Conservation (phyloP, 805 yeast species). For the Tetrapisispora namnaoensis region DNA sequence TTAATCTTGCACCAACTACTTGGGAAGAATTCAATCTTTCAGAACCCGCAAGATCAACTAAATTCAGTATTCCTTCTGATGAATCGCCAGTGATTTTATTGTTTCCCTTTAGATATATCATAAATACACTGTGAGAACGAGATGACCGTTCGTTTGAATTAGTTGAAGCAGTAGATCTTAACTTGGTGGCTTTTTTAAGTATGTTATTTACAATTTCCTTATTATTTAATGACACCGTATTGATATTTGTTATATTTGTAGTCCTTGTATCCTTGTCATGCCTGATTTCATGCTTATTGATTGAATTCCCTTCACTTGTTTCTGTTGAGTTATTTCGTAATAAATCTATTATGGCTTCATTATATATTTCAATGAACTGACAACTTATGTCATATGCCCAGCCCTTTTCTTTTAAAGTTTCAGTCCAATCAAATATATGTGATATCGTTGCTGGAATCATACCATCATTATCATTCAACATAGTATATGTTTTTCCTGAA, state of each 20-base stretch:
- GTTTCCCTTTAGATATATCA: constrained; percentile 47
- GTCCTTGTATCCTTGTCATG: constrained; percentile 48
- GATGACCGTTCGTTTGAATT: constrained; percentile 76
- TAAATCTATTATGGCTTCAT: constrained; percentile 70
- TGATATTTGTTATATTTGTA: constrained; percentile 55
- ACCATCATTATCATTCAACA: constrained; percentile 66
- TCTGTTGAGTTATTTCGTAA: constrained; percentile 27
- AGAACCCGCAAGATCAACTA: constrained; percentile 91
- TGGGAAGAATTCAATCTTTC: constrained; percentile 72
- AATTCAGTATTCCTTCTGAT: constrained; percentile 54
- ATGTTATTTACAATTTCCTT: constrained; percentile 41
- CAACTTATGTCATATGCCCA: constrained; percentile 60
- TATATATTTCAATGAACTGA: constrained; percentile 83
- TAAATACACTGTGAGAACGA: constrained; percentile 81
- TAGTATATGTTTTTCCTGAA: constrained; percentile 88
- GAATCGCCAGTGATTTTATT: constrained; percentile 40
- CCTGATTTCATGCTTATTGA: constrained; percentile 52
- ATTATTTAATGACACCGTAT: constrained; percentile 37
- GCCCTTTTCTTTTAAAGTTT: constrained; percentile 40
- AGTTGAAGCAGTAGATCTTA: constrained; percentile 75
- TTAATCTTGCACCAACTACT: constrained; percentile 68
- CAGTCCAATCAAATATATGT: constrained; percentile 56
- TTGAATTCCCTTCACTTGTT: constrained; percentile 7
- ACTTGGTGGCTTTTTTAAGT: constrained; percentile 44
- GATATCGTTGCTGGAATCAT: constrained; percentile 70